A percentile compares a stretch with the other conserved stretches of the same genome.
These are phyloP conservation scores for Chara braunii DNA, from an alignment of 139 green algal species.

Conservation along the genomic window DNA sequence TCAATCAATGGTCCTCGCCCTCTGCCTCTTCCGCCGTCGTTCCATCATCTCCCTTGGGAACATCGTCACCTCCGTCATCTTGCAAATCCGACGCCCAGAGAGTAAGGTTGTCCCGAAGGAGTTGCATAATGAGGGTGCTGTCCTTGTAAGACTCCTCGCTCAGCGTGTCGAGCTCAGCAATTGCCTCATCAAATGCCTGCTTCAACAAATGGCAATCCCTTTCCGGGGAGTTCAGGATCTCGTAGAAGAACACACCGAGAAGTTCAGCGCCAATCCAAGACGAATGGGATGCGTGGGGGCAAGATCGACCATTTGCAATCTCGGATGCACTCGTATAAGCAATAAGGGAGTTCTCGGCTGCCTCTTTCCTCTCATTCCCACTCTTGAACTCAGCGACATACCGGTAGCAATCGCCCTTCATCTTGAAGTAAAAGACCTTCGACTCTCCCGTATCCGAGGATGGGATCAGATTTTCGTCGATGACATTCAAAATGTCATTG, in stretches of 20 bases:
- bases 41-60: not conserved
- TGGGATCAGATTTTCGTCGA: conserved; percentile 93
- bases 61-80: conserved; percentile 26
- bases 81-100: conserved; percentile 48
- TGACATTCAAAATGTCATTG: conserved; percentile 64
- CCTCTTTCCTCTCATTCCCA: conserved; percentile 33
- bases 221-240: conserved; percentile 43
- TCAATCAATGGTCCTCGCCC: not conserved
- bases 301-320: conserved; percentile 85
- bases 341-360: conserved; percentile 38
- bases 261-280: conserved; percentile 45
- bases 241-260: conserved; percentile 52
- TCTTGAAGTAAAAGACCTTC: conserved; percentile 96
- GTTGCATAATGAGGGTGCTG: conserved; percentile 50
- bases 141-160: conserved; percentile 49
- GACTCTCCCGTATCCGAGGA: conserved; percentile 83
- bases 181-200: conserved; percentile 47
- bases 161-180: conserved; percentile 45
- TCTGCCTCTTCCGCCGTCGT: conserved; percentile 1
- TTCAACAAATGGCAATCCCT: conserved; percentile 46
- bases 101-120: conserved; percentile 49
- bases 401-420: conserved; percentile 56
- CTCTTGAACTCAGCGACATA: conserved; percentile 51
- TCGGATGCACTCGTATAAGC: conserved; percentile 61
- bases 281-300: conserved; percentile 95